Conservation (phyloP, 768 basidiomycete species). For the Podaxis pistillaris region DNA sequence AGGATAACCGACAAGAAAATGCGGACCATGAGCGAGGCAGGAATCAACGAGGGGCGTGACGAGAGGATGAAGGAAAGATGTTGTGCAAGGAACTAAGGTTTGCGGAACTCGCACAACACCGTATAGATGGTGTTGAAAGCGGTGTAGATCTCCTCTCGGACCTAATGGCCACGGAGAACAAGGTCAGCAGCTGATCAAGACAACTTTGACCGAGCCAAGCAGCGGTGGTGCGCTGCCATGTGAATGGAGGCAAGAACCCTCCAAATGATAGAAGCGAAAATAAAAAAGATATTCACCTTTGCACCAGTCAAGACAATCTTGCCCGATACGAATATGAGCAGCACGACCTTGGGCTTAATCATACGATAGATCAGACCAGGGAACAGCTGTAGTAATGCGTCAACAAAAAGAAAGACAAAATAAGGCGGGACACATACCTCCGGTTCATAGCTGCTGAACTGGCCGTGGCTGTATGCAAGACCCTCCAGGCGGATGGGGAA, state of each 20-base stretch:
- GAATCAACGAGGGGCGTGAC: constrained; percentile 20
- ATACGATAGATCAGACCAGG: constrained; percentile 99
- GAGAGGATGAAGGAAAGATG: constrained; percentile 16
- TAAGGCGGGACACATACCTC: constrained; percentile 57
- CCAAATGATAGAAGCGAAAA: constrained; percentile 17
- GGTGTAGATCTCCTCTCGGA: constrained; percentile 98
- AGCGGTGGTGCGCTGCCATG: constrained; percentile 17
- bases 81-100: constrained; percentile 49
- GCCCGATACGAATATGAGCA: constrained; percentile 97
- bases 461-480: constrained; percentile 95
- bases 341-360: constrained; percentile 99
- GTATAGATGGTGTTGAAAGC: constrained; percentile 99
- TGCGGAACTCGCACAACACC: constrained; percentile 93
- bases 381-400: constrained; percentile 68
- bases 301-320: constrained; percentile 99
- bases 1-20: constrained; percentile 14
- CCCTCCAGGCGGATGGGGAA: constrained; percentile 98
- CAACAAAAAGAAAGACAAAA: constrained; percentile 2
- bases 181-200: constrained; percentile 45
- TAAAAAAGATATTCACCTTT: constrained; percentile 64
- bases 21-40: constrained; percentile 16
- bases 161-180: constrained; percentile 50
- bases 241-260: constrained; percentile 19
- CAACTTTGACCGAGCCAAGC: constrained; percentile 12
- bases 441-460: constrained; percentile 97